These are phyloP conservation scores for Carnegiea gigantea DNA, from an alignment of 179 eudicot genomes.

Conservation along the genomic window DNA sequence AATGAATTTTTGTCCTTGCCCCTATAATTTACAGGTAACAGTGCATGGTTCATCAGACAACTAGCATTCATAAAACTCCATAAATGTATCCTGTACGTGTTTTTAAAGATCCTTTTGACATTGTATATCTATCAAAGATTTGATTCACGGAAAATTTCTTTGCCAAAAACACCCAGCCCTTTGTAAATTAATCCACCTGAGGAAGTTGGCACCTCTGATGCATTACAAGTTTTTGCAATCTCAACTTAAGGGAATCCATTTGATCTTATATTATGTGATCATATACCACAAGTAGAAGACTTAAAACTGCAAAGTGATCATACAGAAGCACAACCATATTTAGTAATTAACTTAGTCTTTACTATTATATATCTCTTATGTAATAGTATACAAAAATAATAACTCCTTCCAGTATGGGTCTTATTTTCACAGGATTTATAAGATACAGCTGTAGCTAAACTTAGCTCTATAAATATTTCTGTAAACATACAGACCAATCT, in stretches of 20 bases:
- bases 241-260: neutral
- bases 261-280: neutral
- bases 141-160: conserved; percentile 3
- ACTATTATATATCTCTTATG: too few relatives aligned
- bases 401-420: too few relatives aligned
- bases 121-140: conserved; percentile 13
- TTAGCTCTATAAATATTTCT: too few relatives aligned
- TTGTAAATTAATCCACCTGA: conserved; percentile 24
- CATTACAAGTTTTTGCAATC: neutral
- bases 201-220: conserved; percentile 14
- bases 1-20: conserved; percentile 37
- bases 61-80: conserved; percentile 25
- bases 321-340: too few relatives aligned
- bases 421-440: too few relatives aligned
- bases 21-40: conserved; percentile 16
- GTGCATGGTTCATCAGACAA: conserved; percentile 36
- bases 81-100: neutral
- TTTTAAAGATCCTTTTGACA: conserved; percentile 1
- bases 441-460: too few relatives aligned
- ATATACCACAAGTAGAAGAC: too few relatives aligned
- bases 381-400: too few relatives aligned
- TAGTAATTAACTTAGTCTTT: too few relatives aligned
- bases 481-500: too few relatives aligned
- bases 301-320: too few relatives aligned
- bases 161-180: conserved; percentile 17